phyloP scores from a whole-genome alignment of 768 basidiomycete species.

The Macrocybe gigantea region DNA sequence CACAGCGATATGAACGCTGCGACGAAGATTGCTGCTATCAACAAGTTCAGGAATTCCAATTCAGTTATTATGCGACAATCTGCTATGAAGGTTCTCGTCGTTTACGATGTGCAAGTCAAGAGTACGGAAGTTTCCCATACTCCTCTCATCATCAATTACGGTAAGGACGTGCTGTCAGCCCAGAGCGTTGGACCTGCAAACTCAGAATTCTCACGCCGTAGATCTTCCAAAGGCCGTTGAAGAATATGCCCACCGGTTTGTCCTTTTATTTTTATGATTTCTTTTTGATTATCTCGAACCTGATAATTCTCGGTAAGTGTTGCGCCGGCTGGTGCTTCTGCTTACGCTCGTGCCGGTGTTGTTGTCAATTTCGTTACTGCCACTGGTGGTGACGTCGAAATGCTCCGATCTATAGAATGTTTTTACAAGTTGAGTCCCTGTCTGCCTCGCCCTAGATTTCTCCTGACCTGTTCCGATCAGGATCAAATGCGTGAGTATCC shows the following conservation, averaged over 20 bases:
- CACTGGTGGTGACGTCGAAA: slow-evolving; percentile 96
- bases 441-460: neutral
- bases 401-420: slow-evolving; percentile 97
- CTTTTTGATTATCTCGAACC: slow-evolving; percentile 1
- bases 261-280: slow-evolving; percentile 2
- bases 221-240: slow-evolving; percentile 94
- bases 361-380: slow-evolving; percentile 97
- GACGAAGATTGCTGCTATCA: slow-evolving; percentile 74
- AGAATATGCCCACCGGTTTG: slow-evolving; percentile 92
- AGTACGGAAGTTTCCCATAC: slow-evolving; percentile 84
- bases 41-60: slow-evolving; percentile 69
- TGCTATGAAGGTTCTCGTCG: slow-evolving; percentile 73
- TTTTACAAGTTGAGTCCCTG: slow-evolving; percentile 74
- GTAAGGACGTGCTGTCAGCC: slow-evolving; percentile 27
- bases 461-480: slow-evolving; percentile 27
- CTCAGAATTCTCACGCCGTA: slow-evolving; percentile 15
- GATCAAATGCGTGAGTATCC: slow-evolving; percentile 80
- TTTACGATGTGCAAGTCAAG: slow-evolving; percentile 93
- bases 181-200: neutral
- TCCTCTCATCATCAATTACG: slow-evolving; percentile 94
- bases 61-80: slow-evolving; percentile 60
- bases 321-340: slow-evolving; percentile 81
- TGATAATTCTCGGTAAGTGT: slow-evolving; percentile 42
- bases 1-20: slow-evolving; percentile 91
- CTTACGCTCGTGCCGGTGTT: slow-evolving; percentile 83